Evolutionary conservation across 2,329 filamentous ascomycete genomes (phyloP).

Genomic region (Septoria petroselini): DNA sequence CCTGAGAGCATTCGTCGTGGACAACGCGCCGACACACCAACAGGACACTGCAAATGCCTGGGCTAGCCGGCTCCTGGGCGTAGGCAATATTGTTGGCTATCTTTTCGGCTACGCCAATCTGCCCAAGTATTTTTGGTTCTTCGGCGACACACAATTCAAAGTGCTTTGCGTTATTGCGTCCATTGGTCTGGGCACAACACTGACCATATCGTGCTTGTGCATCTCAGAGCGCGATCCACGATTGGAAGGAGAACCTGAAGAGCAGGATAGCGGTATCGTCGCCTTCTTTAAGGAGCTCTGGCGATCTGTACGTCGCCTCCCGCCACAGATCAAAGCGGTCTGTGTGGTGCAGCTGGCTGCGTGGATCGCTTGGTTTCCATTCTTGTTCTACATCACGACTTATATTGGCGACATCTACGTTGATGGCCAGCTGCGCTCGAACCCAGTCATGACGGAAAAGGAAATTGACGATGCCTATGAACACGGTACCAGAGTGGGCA

Average conservation of each 20-base stretch:
- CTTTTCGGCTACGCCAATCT: slow-evolving; percentile 81
- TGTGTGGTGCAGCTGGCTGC: slow-evolving; percentile 95
- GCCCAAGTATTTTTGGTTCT: slow-evolving; percentile 68
- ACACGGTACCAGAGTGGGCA: slow-evolving; percentile 78
- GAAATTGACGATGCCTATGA: slow-evolving; percentile 81
- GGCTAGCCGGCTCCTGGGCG: slow-evolving; percentile 79
- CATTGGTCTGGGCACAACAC: slow-evolving; percentile 65
- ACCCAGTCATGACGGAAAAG: slow-evolving; percentile 71
- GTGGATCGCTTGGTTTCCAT: slow-evolving; percentile 98
- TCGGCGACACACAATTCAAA: slow-evolving; percentile 89
- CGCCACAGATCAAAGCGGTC: slow-evolving; percentile 83
- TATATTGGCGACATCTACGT: slow-evolving; percentile 93
- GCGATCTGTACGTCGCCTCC: slow-evolving; percentile 71
- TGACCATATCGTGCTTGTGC: slow-evolving; percentile 64
- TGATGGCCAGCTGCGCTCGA: slow-evolving; percentile 71
- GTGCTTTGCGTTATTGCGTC: slow-evolving; percentile 83
- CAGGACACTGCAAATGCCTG: slow-evolving; percentile 93
- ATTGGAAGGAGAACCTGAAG: slow-evolving; percentile 61
- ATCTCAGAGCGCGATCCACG: slow-evolving; percentile 80
- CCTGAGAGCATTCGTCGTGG: slow-evolving; percentile 87
- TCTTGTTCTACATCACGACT: slow-evolving; percentile 90
- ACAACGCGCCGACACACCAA: slow-evolving; percentile 87
- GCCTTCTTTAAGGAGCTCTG: slow-evolving; percentile 78
- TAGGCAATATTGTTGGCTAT: slow-evolving; percentile 90
- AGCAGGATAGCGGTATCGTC: slow-evolving; percentile 63